These are phyloP conservation scores for Diaporthe sp. DNA, from an alignment of 2,329 filamentous ascomycete species.

Conservation along the genomic window DNA sequence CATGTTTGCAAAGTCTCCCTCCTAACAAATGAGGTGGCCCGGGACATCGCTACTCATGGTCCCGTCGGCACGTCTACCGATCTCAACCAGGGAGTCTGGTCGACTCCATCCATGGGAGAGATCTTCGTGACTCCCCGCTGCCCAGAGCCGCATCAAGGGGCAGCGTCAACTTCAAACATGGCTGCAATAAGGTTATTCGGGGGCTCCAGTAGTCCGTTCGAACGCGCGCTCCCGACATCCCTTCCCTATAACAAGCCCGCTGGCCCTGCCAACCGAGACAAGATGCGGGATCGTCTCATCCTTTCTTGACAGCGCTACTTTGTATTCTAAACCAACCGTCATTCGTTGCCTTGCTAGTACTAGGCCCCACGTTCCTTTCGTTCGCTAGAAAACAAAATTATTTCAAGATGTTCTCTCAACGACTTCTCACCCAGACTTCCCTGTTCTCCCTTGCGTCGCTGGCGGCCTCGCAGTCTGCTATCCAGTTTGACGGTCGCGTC, in stretches of 20 bases:
- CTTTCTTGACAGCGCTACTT: conserved; percentile 9
- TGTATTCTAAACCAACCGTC: background rate
- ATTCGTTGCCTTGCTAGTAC: conserved; percentile 17
- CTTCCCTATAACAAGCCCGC: conserved; percentile 27
- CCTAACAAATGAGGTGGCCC: background rate
- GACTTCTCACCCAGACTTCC: conserved; percentile 17
- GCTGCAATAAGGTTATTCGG: conserved; percentile 5
- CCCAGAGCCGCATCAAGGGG: conserved; percentile 16
- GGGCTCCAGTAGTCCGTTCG: background rate
- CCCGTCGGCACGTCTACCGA: conserved; percentile 15
- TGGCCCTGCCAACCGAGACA: background rate
- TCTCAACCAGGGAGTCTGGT: conserved; percentile 1
- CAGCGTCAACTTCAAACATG: conserved; percentile 30
- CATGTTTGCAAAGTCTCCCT: background rate
- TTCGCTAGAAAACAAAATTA: background rate
- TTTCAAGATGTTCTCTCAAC: conserved; percentile 22
- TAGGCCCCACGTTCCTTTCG: conserved; percentile 28
- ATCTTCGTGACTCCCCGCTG: background rate
- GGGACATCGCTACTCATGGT: background rate
- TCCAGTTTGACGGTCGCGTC: conserved; percentile 60
- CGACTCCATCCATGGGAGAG: background rate
- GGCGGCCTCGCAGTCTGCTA: conserved; percentile 32
- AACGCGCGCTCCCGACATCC: conserved; percentile 10
- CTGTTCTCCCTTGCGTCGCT: conserved; percentile 28
- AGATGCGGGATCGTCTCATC: conserved; percentile 1